Evolutionary conservation across 2,329 filamentous ascomycete species (phyloP), one percentile per base, ranked within the genome.

Genomic region (Aspergillus neotritici): DNA sequence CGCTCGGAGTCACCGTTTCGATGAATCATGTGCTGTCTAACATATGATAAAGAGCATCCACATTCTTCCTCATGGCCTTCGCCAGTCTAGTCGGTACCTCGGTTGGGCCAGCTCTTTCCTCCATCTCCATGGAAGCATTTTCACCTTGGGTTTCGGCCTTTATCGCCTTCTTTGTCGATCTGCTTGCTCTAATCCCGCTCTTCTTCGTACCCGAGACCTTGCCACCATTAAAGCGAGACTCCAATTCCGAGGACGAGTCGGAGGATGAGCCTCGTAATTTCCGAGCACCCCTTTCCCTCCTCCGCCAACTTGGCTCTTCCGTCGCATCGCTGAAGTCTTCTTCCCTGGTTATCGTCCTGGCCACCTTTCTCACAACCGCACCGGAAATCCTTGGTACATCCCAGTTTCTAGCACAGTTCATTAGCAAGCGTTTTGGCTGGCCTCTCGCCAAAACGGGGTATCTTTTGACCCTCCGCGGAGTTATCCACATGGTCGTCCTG

Each of bases 381-480:
- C 38, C 38, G 16, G 38, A 34, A 17, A 5, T 34, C 7, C 31
- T 41, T 8, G 38, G 29, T 7, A 41, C 38, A 9, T 41, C 38
- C 4, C 38, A 41, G 38, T 34, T 34, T 14, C 9, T 41, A 7
- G 38, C 31, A 4, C 38, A 41, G 16, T 41, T 34, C 12, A 15
- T 41, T 12, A 41, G 38, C 38, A 41, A 41, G 16, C 31, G 38
- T 14, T 41, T 41, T 17, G 38, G 29, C 31, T 41, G 38, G 38
- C 38, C 38, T 13, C 38, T 41, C 7, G 31, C 31, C 17, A 34
- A 7, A n/a, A 16, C 38, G 25, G 38, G 38, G n/a, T 41, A 41
- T 21, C 17, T 41, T 11, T 21, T 41, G 29, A 34, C 38, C 8
- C 5, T 34, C 17, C 31, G 31, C 13, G 38, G 38, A 5, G 32